Evolutionary conservation across 2,329 filamentous ascomycete species (phyloP).

Genomic region (Plectosphaerella plurivora): DNA sequence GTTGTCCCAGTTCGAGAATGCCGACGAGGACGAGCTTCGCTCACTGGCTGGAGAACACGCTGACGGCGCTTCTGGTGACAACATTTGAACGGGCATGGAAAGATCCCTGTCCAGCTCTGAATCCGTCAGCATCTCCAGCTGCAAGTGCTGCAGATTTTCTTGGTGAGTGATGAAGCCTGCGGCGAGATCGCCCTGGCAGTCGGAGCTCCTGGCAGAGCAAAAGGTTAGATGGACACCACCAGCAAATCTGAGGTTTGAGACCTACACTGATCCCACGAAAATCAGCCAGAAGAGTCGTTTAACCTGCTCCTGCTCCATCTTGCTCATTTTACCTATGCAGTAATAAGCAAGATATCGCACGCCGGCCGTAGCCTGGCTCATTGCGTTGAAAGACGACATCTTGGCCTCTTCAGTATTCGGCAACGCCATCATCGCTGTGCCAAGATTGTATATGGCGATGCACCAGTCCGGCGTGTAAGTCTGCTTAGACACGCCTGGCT

Average conservation of each 20-base stretch:
- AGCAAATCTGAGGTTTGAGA: neutral
- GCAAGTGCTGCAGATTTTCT: conserved; percentile 16
- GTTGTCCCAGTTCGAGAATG: no score
- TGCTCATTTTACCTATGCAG: conserved; percentile 14
- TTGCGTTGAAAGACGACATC: conserved; percentile 9
- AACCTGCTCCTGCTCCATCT: conserved; percentile 22
- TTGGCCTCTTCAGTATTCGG: conserved; percentile 9
- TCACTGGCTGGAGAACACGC: no score
- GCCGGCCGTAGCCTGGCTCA: conserved; percentile 21
- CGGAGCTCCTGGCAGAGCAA: conserved; percentile 15
- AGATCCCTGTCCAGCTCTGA: conserved; percentile 18
- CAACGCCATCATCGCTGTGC: conserved; percentile 15
- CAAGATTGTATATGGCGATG: conserved; percentile 29
- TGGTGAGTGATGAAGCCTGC: conserved; percentile 19
- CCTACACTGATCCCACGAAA: conserved; percentile 22
- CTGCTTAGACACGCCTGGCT: conserved; percentile 6
- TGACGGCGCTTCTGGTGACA: no score
- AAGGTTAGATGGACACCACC: neutral
- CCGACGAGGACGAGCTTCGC: no score
- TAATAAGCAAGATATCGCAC: conserved; percentile 24
- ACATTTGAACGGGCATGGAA: no score
- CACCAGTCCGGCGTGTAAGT: conserved; percentile 28
- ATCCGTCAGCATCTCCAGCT: conserved; percentile 21
- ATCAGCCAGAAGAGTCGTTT: conserved; percentile 29
- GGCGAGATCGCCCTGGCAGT: conserved; percentile 21